A percentile compares a stretch with the other conserved stretches of the same genome.
Evolutionary conservation across 768 basidiomycete species (phyloP).

Genomic region (Strobilomyces echinocephalus): DNA sequence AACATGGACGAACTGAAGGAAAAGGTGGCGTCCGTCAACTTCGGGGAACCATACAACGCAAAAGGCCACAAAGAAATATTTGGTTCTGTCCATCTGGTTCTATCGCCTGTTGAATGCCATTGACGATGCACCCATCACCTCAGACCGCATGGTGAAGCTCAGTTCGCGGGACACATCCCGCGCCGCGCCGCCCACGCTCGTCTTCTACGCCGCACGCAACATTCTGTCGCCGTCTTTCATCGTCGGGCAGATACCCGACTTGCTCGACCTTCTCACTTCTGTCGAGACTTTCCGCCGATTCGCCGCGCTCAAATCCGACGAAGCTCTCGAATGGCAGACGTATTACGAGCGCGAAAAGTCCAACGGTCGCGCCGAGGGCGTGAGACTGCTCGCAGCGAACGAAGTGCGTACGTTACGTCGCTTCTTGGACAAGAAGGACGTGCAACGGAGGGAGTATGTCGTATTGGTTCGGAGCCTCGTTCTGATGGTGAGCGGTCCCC

Average conservation of each 20-base stretch:
- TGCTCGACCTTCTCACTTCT: slow-evolving; percentile 13
- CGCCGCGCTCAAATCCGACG: slow-evolving; percentile 11
- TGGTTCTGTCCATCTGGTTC: too few species aligned
- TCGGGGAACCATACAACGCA: too few species aligned
- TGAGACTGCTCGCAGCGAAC: slow-evolving; percentile 16
- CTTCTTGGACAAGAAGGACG: too few species aligned
- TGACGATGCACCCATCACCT: too few species aligned
- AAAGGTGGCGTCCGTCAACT: too few species aligned
- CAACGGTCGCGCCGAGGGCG: background rate
- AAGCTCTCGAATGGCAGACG: slow-evolving; percentile 25
- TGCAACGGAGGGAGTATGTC: slow-evolving; percentile 21
- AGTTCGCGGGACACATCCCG: too few species aligned
- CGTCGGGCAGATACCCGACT: too few species aligned
- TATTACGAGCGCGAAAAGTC: slow-evolving; percentile 16
- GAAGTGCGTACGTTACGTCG: slow-evolving; percentile 8
- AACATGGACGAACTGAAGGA: too few species aligned
- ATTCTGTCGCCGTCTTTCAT: slow-evolving; percentile 19
- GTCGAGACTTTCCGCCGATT: slow-evolving; percentile 24
- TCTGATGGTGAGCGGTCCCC: slow-evolving; percentile 13
- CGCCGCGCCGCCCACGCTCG: slow-evolving; percentile 11
- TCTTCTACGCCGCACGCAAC: slow-evolving; percentile 28
- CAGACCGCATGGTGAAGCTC: too few species aligned
- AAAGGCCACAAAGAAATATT: too few species aligned
- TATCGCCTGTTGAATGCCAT: too few species aligned
- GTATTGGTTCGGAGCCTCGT: slow-evolving; percentile 19